Conservation (phyloP, 1,284 basidiomycete species). For the Trichosporon ovoides region DNA sequence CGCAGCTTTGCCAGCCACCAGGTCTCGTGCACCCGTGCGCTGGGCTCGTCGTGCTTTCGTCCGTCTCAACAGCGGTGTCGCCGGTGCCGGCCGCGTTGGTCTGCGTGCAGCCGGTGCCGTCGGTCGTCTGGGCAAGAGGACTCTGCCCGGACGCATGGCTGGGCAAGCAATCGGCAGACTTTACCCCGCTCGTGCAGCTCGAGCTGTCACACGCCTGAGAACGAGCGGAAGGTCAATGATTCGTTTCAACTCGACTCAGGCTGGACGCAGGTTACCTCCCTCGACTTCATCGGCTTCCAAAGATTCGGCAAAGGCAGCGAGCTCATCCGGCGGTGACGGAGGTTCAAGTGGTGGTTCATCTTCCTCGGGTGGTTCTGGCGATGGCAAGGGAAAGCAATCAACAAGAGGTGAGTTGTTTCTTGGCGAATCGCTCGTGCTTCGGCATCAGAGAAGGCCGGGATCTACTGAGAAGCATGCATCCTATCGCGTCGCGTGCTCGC, state of each 20-base stretch:
- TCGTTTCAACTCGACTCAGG: slow-evolving; percentile 3
- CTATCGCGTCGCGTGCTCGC: slow-evolving; percentile 2
- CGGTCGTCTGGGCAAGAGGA: background rate
- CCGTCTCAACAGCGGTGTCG: slow-evolving; percentile 3
- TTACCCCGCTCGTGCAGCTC: background rate
- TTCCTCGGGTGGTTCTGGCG: background rate
- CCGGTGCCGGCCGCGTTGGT: background rate
- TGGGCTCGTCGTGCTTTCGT: slow-evolving; percentile 3
- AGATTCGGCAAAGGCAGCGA: background rate
- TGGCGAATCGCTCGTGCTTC: background rate
- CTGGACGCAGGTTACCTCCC: slow-evolving; percentile 1
- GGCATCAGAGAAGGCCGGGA: background rate
- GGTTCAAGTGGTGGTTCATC: background rate
- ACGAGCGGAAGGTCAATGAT: background rate
- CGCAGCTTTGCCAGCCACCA: background rate
- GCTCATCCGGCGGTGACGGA: background rate
- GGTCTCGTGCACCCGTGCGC: slow-evolving; percentile 1
- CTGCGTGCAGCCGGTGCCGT: slow-evolving; percentile 3
- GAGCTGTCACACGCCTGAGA: background rate
- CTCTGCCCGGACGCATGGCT: slow-evolving; percentile 1
- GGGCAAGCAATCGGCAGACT: background rate
- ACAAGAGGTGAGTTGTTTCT: slow-evolving; percentile 1
- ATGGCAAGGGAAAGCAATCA: background rate
- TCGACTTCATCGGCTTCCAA: slow-evolving; percentile 2
- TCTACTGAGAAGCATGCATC: slow-evolving; percentile 2